Evolutionary conservation across 192 early-diverging fungal genomes (phyloP), one percentile per base, ranked within the genome.

Genomic region (Podila epigama): DNA sequence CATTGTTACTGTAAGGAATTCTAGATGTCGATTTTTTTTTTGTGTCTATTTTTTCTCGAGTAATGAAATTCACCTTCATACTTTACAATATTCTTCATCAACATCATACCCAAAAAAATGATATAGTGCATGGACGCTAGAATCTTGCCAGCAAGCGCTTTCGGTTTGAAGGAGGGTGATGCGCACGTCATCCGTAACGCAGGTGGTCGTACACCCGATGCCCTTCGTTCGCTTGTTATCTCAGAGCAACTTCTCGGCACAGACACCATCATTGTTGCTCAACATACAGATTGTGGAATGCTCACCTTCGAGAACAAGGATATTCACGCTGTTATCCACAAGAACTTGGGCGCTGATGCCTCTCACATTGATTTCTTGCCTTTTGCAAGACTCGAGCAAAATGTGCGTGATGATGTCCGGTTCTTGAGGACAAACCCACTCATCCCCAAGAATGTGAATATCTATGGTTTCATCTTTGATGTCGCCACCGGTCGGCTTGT

Each of bases 151-250:
- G 71, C 70, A 11, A 63, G 65, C 28, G 66, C 63, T 27, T 63
- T 75, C 44, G 82, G 82, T 11, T 55, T 83, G 27, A 54, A 73
- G 22, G 81, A 83, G 42, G 81, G 81, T 22, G 82, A 83, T 51
- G 82, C 67, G 27, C 82, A 83, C 56, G 80, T 82, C 20, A 83
- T 83, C 58, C 66, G 81, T 20, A 83, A 84, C 36, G 82, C 81
- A 4, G 82, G 81, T 0, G 81, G 81, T 4, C 52, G 81, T 13
- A 75, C 68, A 0, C 52, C 68, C 0, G 82, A 83, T 18, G 81
- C 82, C 9, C 66, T 83, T 25, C 81, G 81, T 2, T 83, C 81
- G 6, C 33, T 83, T 0, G 68, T 83, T 1, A 83, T 83, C 58
- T 83, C 82, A 4, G 59, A 84, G 27, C 65, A 79, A 33, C 81